These are phyloP conservation scores for Chrysosporium queenslandicum DNA, from an alignment of 2,329 filamentous ascomycete genomes.

Conservation along the genomic window DNA sequence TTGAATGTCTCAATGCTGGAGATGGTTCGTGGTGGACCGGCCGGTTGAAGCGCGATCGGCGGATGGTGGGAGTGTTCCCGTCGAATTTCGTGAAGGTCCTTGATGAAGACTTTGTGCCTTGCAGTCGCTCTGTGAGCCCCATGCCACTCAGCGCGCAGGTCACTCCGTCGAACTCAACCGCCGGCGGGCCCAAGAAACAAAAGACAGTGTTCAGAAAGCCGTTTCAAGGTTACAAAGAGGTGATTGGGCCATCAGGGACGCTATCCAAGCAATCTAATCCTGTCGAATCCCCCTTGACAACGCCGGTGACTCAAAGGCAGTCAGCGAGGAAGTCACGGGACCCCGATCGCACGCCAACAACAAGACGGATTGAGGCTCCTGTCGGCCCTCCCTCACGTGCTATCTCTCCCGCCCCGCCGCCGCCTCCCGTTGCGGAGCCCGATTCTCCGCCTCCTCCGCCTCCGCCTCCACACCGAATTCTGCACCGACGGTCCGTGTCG, in stretches of 20 bases:
- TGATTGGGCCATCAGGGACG: conserved; percentile 32
- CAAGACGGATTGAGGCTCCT: conserved; percentile 3
- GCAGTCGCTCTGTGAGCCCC: conserved; percentile 41
- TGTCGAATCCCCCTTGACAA: conserved; percentile 13
- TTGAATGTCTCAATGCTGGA: conserved; percentile 94
- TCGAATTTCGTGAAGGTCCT: conserved; percentile 95
- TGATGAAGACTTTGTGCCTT: conserved; percentile 70
- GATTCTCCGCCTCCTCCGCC: conserved; percentile 74
- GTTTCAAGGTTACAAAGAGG: conserved; percentile 52
- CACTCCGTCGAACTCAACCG: conserved; percentile 34
- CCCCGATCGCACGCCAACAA: conserved; percentile 9
- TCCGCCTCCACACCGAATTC: conserved; percentile 64
- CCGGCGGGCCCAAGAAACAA: conserved; percentile 47
- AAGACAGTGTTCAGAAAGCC: conserved; percentile 54
- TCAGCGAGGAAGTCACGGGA: not conserved
- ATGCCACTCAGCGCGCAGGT: conserved; percentile 37
- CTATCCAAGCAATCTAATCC: conserved; percentile 30
- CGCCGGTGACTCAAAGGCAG: conserved; percentile 1
- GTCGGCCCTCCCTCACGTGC: conserved; percentile 7
- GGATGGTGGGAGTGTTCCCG: conserved; percentile 85
- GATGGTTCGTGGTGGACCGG: conserved; percentile 99
- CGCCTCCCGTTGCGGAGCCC: not conserved
- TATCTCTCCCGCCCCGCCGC: conserved; percentile 11
- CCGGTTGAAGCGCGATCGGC: conserved; percentile 74
- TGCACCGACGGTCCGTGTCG: conserved; percentile 16